Evolutionary conservation across 352 stramenopile genomes (phyloP).

Genomic region (Chrysophaeum taylorii): DNA sequence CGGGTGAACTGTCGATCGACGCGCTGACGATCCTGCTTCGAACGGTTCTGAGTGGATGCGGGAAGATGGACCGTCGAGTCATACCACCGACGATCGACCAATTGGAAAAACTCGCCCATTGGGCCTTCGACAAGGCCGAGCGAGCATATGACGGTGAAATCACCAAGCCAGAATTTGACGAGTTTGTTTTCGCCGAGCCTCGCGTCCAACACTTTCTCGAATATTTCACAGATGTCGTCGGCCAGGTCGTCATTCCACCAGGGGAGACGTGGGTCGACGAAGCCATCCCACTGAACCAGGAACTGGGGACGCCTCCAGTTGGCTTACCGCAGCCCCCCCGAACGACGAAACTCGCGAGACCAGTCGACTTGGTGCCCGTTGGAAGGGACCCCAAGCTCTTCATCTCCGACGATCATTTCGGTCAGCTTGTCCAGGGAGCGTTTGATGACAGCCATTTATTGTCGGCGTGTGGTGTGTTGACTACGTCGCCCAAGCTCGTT

Average conservation of each 20-base stretch:
- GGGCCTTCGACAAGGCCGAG: constrained; percentile 20
- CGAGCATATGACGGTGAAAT: constrained; percentile 15
- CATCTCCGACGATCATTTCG: background rate
- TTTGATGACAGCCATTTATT: constrained; percentile 16
- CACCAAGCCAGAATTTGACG: constrained; percentile 20
- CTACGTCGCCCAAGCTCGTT: background rate
- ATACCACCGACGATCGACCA: constrained; percentile 11
- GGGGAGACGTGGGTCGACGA: constrained; percentile 10
- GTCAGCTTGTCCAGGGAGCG: constrained; percentile 5
- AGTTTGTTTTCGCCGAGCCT: constrained; percentile 18
- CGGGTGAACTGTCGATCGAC: constrained; percentile 23
- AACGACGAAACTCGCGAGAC: constrained; percentile 2
- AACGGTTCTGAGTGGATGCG: constrained; percentile 12
- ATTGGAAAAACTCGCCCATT: constrained; percentile 14
- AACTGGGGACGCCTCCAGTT: background rate
- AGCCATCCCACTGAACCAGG: constrained; percentile 1
- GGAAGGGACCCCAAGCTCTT: constrained; percentile 8
- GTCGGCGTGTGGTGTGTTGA: constrained; percentile 9
- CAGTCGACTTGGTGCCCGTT: constrained; percentile 6
- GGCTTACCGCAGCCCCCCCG: background rate
- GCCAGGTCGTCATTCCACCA: constrained; percentile 6
- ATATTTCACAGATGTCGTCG: background rate
- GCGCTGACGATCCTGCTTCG: constrained; percentile 24
- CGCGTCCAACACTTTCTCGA: constrained; percentile 17
- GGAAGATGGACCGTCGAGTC: constrained; percentile 22